phyloP scores from a whole-genome alignment of 352 stramenopile genomes.

The Pythium pyrilobum region DNA sequence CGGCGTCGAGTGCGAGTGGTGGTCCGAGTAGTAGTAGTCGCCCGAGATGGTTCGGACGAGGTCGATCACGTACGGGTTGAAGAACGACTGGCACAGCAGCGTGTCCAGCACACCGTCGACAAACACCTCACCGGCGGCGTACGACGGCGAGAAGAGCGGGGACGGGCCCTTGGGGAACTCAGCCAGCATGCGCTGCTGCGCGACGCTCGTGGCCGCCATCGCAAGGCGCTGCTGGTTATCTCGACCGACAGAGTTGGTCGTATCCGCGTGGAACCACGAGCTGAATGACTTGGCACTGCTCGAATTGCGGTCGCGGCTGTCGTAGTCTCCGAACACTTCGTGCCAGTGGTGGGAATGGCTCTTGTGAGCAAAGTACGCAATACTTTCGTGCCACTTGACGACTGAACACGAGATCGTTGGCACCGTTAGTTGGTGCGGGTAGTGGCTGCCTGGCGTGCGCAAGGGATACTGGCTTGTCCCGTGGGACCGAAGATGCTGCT shows the following conservation, averaged over 20 bases:
- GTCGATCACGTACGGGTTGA: constrained; percentile 66
- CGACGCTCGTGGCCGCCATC: not conserved
- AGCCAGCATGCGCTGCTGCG: constrained; percentile 9
- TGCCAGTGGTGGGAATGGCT: constrained; percentile 16
- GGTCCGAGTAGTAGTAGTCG: constrained; percentile 33
- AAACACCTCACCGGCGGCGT: constrained; percentile 52
- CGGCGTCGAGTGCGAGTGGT: constrained; percentile 23
- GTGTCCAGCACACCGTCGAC: constrained; percentile 58
- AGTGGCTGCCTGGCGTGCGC: not conserved
- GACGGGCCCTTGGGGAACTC: constrained; percentile 26
- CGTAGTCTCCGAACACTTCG: constrained; percentile 10
- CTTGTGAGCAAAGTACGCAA: constrained; percentile 58
- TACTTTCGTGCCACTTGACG: constrained; percentile 46
- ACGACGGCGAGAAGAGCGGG: constrained; percentile 36
- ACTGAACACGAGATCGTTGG: constrained; percentile 35
- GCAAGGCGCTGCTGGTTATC: constrained; percentile 5
- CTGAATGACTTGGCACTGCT: not conserved
- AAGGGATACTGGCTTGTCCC: not conserved
- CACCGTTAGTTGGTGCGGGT: not conserved
- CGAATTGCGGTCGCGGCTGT: constrained; percentile 9
- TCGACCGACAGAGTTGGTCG: constrained; percentile 4
- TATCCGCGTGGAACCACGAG: constrained; percentile 11
- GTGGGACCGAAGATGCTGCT: constrained; percentile 22
- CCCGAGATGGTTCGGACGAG: constrained; percentile 45
- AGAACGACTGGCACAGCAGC: constrained; percentile 66